Evolutionary conservation across 2,329 filamentous ascomycete species (phyloP), one percentile per base, ranked within the genome.

Genomic region (Endocalyx cinctus): DNA sequence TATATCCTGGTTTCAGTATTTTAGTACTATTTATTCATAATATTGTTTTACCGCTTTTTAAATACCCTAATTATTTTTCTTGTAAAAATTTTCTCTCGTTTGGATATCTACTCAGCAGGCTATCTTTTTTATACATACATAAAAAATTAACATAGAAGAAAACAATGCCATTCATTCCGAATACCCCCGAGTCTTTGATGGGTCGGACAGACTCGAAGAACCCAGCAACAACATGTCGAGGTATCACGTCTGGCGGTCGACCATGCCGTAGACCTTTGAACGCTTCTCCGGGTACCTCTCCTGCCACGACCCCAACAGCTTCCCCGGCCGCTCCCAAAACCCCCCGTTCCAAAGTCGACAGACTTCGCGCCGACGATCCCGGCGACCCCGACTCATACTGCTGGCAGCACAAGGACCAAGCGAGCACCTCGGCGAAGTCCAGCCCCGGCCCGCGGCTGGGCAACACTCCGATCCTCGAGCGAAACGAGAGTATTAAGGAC

Each of bases 321-420:
- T 38, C 47, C 41, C 40, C 32, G 26, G 41, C 33, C 25, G 27
- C 51, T 42, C 38, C 49, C 46, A 33, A 39, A 34, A 54, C 46
- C 42, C 37, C 20, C 8, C 20, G 20, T 23, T 23, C n/a, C n/a
- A n/a, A 54, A 48, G 23, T 50, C 46, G 26, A 59, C 41, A 43
- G 50, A 15, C 50, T 60, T 11, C 56, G 64, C 49, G 61, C 66
- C 5, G 62, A 66, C 34, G 71, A 78, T 39, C 70, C 74, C 3
- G 63, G 67, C 36, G 70, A 77, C 29, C 72, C 78, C 40, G 69
- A 63, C n/a, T 74, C 82, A 31, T 96, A 88, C 63, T 97, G 90
- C 68, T 95, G 86, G 84, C 88, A 96, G 58, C 92, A 98, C 66
- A 89, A 86, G 56, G 87, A 92, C 37, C 92, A 98, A 60, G 87